These are phyloP conservation scores for Boletus barrowsii DNA, from an alignment of 768 basidiomycete genomes.

Conservation along the genomic window DNA sequence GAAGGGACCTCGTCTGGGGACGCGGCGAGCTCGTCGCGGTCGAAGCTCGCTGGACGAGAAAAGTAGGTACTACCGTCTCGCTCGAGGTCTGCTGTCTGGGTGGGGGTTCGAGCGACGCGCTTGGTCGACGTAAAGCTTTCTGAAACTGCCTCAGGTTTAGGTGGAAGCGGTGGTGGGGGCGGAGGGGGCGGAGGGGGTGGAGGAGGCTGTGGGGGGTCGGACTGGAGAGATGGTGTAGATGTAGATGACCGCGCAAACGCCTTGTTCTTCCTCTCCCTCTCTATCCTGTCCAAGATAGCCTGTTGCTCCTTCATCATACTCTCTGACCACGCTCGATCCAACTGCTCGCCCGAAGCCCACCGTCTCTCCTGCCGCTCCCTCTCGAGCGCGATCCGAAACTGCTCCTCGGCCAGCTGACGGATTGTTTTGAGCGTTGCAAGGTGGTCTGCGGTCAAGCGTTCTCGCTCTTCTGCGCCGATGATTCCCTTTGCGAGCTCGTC, in stretches of 20 bases:
- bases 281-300: slow-evolving; percentile 47
- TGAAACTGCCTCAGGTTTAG: slow-evolving; percentile 2
- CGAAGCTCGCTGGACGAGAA: slow-evolving; percentile 10
- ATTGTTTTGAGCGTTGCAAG: slow-evolving; percentile 42
- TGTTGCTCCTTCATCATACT: slow-evolving; percentile 37
- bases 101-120: slow-evolving; percentile 19
- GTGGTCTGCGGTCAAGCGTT: slow-evolving; percentile 40
- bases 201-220: background rate
- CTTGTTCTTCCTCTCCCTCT: slow-evolving; percentile 35
- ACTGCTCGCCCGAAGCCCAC: slow-evolving; percentile 41
- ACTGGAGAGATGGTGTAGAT: slow-evolving; percentile 4
- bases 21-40: slow-evolving; percentile 18
- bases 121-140: slow-evolving; percentile 12
- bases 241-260: background rate
- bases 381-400: slow-evolving; percentile 42
- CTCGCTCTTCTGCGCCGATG: slow-evolving; percentile 31
- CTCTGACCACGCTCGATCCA: slow-evolving; percentile 34
- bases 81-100: slow-evolving; percentile 19
- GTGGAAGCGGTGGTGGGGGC: background rate
- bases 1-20: slow-evolving; percentile 20
- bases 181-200: background rate
- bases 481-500: slow-evolving; percentile 46
- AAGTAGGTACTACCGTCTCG: slow-evolving; percentile 20
- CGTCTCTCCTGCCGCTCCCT: slow-evolving; percentile 50
- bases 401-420: slow-evolving; percentile 43